Percentiles rank a stretch among this genome's conserved stretches.
phyloP scores from a whole-genome alignment of 805 yeast genomes.

The Pichia manshurica region DNA sequence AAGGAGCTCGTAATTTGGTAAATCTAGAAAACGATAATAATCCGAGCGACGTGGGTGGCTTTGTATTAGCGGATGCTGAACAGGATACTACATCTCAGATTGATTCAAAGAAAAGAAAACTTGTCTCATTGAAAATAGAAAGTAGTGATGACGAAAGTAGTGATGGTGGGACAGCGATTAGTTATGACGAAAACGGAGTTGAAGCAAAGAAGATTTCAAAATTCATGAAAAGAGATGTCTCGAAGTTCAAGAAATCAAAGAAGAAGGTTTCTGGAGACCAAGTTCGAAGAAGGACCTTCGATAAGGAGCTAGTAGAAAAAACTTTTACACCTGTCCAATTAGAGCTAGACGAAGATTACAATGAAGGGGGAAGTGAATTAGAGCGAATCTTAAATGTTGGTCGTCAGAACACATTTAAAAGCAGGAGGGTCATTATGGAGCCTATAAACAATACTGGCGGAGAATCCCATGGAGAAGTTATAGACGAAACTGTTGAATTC shows the following conservation, averaged over 20 bases:
- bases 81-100: background rate
- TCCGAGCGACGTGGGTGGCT: conserved; percentile 16
- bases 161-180: conserved; percentile 7
- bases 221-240: conserved; percentile 10
- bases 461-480: conserved; percentile 17
- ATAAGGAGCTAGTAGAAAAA: conserved; percentile 13
- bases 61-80: conserved; percentile 21
- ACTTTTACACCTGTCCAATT: conserved; percentile 26
- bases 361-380: conserved; percentile 21
- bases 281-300: conserved; percentile 13
- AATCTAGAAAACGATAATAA: conserved; percentile 13
- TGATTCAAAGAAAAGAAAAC: conserved; percentile 13
- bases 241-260: conserved; percentile 23
- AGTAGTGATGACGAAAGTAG: conserved; percentile 14
- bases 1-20: conserved; percentile 29
- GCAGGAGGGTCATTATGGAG: background rate
- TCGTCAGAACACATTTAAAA: conserved; percentile 16
- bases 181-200: conserved; percentile 3
- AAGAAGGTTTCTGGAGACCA: conserved; percentile 14
- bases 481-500: conserved; percentile 36
- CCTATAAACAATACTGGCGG: background rate
- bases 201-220: conserved; percentile 11
- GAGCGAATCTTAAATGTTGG: conserved; percentile 26
- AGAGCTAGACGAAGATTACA: conserved; percentile 23
- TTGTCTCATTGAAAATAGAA: conserved; percentile 14